Conservation (phyloP, 2,329 filamentous ascomycete species). For the Xylariaceae sp. region DNA sequence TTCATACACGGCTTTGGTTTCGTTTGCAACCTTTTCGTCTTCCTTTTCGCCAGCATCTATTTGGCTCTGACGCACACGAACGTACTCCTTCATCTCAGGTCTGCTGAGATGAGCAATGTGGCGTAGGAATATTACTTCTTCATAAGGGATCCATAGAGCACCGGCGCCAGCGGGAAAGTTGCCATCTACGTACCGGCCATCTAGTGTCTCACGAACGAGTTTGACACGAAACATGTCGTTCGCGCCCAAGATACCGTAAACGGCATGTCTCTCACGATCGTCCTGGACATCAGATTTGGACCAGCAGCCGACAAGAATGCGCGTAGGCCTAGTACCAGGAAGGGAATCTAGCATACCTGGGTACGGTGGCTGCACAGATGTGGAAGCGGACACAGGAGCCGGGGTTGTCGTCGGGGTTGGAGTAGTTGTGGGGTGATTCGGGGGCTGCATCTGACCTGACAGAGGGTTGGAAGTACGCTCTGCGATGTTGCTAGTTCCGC, state of each 20-base stretch:
- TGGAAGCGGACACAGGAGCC: constrained; percentile 1
- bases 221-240: constrained; percentile 72
- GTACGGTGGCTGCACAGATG: constrained; percentile 20
- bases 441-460: constrained; percentile 7
- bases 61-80: constrained; percentile 65
- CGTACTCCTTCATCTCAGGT: constrained; percentile 68
- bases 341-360: constrained; percentile 40
- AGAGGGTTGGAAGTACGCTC: constrained; percentile 30
- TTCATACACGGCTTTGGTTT: constrained; percentile 58
- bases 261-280: constrained; percentile 62
- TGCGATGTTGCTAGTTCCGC: constrained; percentile 45
- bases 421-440: background rate
- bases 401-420: background rate
- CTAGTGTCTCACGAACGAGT: constrained; percentile 64
- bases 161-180: constrained; percentile 68
- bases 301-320: constrained; percentile 67
- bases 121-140: constrained; percentile 65
- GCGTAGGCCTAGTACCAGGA: constrained; percentile 60
- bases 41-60: constrained; percentile 60
- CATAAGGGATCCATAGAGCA: constrained; percentile 67
- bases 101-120: constrained; percentile 60
- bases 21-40: constrained; percentile 57
- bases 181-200: constrained; percentile 63
- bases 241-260: constrained; percentile 66
- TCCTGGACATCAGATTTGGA: constrained; percentile 57